Base-by-base conservation (phyloP, 2,329 filamentous ascomycete genomes). In the Dothiorella sarmentorum region DNA sequence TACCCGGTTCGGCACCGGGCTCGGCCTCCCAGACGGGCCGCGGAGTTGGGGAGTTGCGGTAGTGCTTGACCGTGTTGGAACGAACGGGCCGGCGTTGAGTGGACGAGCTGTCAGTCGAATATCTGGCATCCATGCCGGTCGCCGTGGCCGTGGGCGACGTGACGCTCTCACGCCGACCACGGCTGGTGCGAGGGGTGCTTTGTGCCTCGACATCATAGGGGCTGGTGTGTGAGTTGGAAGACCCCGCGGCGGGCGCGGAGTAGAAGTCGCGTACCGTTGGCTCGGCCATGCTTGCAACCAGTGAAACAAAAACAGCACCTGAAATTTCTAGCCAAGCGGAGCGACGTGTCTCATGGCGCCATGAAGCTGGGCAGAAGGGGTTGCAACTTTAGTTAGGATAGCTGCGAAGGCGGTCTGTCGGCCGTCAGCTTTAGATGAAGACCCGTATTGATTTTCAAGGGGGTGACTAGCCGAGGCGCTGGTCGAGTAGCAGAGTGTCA, bases 1-100 rank as follows among this genome's bases (percentile, higher is more conserved):
- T 73, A 61, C 78, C 78, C n/a, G 78, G 78, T 62, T 80, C 78
- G 0, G 78, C 77, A 15, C 78, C 78, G 4, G 77, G 75, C 58
- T 72, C 70, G 18, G 35, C 35, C 47, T 77, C 73, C 68, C 71
- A 79, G 29, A 70, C 69, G 7, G 68, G 69, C 7, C 67, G 67
- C 15, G 66, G 33, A 4, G 66, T 69, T 2, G 72, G 69, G 18
- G 69, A 72, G 56, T 73, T 70, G 49, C 49, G 49, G 61, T 77
- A 79, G 20, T 76, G 73, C 59, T 71, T 73, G 10, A 80, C 71
- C 0, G 78, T 80, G 56, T 79, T 76, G 17, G 74, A 72, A 37
- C 77, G 73, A 1, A 71, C 72, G 3, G 72, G 69, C 15, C 73
- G 69, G 9, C 72, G 66, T 55, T 69, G 69, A 20, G 73, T 62